Base-by-base conservation (phyloP, 768 basidiomycete species). In the Termitomyces eurrhizus region DNA sequence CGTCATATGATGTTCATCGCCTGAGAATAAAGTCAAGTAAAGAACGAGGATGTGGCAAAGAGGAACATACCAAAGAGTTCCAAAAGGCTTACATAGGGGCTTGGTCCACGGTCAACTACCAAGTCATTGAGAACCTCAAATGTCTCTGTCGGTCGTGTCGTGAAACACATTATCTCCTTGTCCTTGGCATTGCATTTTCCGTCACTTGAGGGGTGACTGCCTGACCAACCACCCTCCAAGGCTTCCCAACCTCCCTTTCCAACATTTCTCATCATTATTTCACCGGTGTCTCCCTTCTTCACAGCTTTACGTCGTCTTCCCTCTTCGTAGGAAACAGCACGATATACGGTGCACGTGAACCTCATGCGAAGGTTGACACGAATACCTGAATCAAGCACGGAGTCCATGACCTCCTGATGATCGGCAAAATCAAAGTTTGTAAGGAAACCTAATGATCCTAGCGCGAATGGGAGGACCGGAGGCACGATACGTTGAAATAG, bases 1-100 rank as follows among this genome's bases (percentile, higher is more conserved):
- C 1, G 97, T 99, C 84, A 99, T 89, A 77, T 98, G 97, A 73
- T 99, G 93, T 64, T 99, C 96, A 70, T 99, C 97, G 62, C 95
- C 96, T 98, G 64, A 12, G 37, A 44, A 21, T 35, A 41, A 56
- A 44, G 37, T 50, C 46, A 61, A 46, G 21, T 24, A 7, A 13
- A 16, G 29, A 32, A 37, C 7, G 26, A 35, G 21, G 36, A 54
- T 7, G 62, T 42, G 45, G 42, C 54, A 54, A 29, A 12, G 52
- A 60, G 37, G 14, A 45, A 78, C 89, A 67, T 67, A 98, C 96
- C 97, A 68, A 99, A 99, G 14, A 99, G 82, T 74, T 99, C 97
- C 62, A 99, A 78, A 66, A 93, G 80, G 69, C 92, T 95, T 70
- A 99, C 95, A 73, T 95, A 99, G 7, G 97, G 97, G 73, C 95